A percentile compares a stretch with the other conserved stretches of the same genome.
Evolutionary conservation across 441 rosid species (phyloP).

Genomic region (Erodium trifolium): DNA sequence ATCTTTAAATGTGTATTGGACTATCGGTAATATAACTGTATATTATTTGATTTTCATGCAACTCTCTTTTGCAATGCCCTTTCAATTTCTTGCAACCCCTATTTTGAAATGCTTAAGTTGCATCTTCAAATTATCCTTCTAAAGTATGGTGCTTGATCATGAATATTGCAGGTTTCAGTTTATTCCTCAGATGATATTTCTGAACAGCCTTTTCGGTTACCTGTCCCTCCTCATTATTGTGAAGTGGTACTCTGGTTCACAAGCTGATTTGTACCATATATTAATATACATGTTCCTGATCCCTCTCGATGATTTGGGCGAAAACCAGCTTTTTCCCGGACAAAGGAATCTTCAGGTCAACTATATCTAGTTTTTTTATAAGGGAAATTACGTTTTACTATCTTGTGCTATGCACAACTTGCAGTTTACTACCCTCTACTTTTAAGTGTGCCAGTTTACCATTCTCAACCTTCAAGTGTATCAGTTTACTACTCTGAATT

Average conservation of each 20-base stretch:
- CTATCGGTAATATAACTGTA: neutral
- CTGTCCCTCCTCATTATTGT: conserved; percentile 70
- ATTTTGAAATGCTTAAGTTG: conserved; percentile 1
- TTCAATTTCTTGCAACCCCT: neutral
- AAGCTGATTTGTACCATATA: conserved; percentile 89
- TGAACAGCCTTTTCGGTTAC: conserved; percentile 87
- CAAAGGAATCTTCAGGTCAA: conserved; percentile 69
- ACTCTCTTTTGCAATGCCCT: too few species aligned
- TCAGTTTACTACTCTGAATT: too few species aligned
- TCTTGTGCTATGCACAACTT: too few species aligned
- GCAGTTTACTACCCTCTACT: too few species aligned
- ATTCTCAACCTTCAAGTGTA: too few species aligned
- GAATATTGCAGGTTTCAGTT: conserved; percentile 60
- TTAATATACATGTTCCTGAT: conserved; percentile 96
- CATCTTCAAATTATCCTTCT: neutral
- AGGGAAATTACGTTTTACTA: too few species aligned
- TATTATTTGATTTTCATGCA: neutral
- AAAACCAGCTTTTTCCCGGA: conserved; percentile 66
- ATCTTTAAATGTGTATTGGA: too few species aligned
- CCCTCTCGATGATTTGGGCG: conserved; percentile 82
- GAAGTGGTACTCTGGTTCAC: conserved; percentile 88
- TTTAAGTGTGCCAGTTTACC: too few species aligned
- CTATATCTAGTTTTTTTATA: neutral
- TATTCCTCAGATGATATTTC: conserved; percentile 80
- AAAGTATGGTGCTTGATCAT: neutral